Evolutionary conservation across 192 early-diverging fungal genomes (phyloP), one percentile per base, ranked within the genome.

Genomic region (Gonapodya prolifera): DNA sequence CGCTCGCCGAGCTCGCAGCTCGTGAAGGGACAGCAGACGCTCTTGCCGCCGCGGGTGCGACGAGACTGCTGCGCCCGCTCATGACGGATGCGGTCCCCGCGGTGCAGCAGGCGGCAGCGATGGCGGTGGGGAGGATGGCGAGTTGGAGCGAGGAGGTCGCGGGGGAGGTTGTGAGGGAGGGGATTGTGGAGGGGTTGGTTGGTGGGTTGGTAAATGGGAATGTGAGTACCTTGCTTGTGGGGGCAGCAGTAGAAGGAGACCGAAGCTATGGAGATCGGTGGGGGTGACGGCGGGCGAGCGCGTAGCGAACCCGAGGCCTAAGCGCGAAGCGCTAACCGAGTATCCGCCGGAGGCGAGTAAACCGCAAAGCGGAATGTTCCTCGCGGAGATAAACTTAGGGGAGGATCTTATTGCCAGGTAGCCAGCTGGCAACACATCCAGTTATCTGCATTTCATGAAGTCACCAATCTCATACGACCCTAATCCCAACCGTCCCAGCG

Each of bases 21-120:
- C 80, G 86, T n/a, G 88, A 89, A 76, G 78, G 77, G 76, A 88
- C 86, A 80, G 85, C 88, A 61, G 85, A 88, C n/a, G 84, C 85
- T 1, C 80, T 88, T n/a, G 84, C 86, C 61, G 35, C 77, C 31
- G 83, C 85, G 23, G 86, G 84, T 2, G 86, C 87, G 1, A 81
- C 87, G 84, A 70, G 82, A 0, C 82, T 89, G 0, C 80, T 89
- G 69, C 80, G 87, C 8, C 88, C 88, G 30, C 78, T 89, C 0
- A 80, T 89, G 32, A 75, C 87, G 13, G 88, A 89, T 70, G 83
- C 78, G 70, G 80, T 89, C 17, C 86, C 86, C 2, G 86, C 86
- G 28, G 87, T 89, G 61, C 88, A 89, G 79, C 88, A 89, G 79
- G 86, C 88, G 1, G 86, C 88, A 0, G 86, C 86, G 8, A 74